Percentiles rank a stretch among this genome's conserved stretches.
phyloP scores from a whole-genome alignment of 768 basidiomycete species.

The Suillus lakei region DNA sequence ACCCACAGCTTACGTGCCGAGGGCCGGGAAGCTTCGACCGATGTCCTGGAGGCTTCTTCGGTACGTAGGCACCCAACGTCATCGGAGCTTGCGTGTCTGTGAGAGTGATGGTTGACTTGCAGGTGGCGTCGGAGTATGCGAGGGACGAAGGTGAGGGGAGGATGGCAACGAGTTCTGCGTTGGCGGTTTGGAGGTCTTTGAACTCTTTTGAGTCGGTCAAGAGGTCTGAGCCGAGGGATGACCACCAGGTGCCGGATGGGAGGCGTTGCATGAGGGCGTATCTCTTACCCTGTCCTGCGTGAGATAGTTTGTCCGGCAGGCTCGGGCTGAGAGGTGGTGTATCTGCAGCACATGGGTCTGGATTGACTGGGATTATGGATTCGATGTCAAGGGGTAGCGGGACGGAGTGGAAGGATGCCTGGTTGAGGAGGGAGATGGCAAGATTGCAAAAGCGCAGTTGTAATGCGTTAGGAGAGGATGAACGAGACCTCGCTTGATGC shows the following conservation, averaged over 20 bases:
- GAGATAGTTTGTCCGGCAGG: slow-evolving; percentile 34
- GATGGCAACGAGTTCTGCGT: slow-evolving; percentile 78
- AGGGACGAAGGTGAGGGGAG: slow-evolving; percentile 60
- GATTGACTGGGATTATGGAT: slow-evolving; percentile 42
- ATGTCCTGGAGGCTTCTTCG: slow-evolving; percentile 44
- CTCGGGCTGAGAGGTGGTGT: slow-evolving; percentile 20
- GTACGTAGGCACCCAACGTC: slow-evolving; percentile 64
- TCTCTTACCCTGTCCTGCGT: slow-evolving; percentile 42
- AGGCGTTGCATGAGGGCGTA: slow-evolving; percentile 84
- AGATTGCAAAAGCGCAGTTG: slow-evolving; percentile 78
- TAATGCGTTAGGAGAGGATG: slow-evolving; percentile 65
- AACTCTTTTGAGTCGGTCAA: slow-evolving; percentile 44
- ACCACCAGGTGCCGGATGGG: slow-evolving; percentile 79
- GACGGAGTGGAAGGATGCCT: slow-evolving; percentile 58
- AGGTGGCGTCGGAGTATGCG: slow-evolving; percentile 35
- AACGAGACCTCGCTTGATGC: slow-evolving; percentile 64
- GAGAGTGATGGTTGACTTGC: slow-evolving; percentile 14
- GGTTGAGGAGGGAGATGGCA: slow-evolving; percentile 72
- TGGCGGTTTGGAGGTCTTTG: slow-evolving; percentile 59
- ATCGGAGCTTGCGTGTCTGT: slow-evolving; percentile 28
- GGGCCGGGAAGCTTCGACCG: slow-evolving; percentile 50
- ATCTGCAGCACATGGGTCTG: slow-evolving; percentile 24
- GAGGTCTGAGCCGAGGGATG: slow-evolving; percentile 61
- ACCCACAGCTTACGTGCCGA: slow-evolving; percentile 63
- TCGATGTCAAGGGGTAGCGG: slow-evolving; percentile 52